These are phyloP conservation scores for Schizopora paradoxa DNA, from an alignment of 1,284 basidiomycete genomes.

Conservation along the genomic window DNA sequence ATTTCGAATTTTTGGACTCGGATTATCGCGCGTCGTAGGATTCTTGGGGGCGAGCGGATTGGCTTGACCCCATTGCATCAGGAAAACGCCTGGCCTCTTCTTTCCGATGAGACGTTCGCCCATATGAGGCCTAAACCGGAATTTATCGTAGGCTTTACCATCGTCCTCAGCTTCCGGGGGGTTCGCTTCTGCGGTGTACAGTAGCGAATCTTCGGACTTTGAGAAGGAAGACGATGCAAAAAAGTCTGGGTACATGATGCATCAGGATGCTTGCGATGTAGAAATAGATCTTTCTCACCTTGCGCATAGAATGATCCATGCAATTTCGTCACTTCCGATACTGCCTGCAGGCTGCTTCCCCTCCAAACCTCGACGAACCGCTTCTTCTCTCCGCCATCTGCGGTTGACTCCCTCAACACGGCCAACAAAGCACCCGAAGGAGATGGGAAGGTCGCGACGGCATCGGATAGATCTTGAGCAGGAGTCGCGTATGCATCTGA, in stretches of 20 bases:
- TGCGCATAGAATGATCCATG: too few relatives aligned
- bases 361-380: neutral
- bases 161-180: conserved; percentile 24
- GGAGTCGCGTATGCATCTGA: conserved; percentile 24
- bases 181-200: conserved; percentile 56
- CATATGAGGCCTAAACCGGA: conserved; percentile 46
- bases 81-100: conserved; percentile 44
- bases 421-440: conserved; percentile 40
- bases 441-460: conserved; percentile 40
- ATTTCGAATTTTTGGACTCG: neutral
- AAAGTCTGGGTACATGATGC: conserved; percentile 35
- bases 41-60: conserved; percentile 4
- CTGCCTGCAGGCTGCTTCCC: too few relatives aligned
- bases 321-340: too few relatives aligned
- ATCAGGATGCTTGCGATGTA: too few relatives aligned
- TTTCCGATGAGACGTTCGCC: conserved; percentile 50
- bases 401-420: conserved; percentile 44
- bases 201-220: conserved; percentile 42
- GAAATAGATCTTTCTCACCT: conserved; percentile 1
- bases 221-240: conserved; percentile 46
- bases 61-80: conserved; percentile 39
- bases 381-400: neutral
- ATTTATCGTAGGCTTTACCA: conserved; percentile 41
- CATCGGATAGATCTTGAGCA: conserved; percentile 38
- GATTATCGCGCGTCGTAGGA: neutral